Conservation (phyloP, 1,139 yeast species). For the Debaryomycetaceae sp. region DNA sequence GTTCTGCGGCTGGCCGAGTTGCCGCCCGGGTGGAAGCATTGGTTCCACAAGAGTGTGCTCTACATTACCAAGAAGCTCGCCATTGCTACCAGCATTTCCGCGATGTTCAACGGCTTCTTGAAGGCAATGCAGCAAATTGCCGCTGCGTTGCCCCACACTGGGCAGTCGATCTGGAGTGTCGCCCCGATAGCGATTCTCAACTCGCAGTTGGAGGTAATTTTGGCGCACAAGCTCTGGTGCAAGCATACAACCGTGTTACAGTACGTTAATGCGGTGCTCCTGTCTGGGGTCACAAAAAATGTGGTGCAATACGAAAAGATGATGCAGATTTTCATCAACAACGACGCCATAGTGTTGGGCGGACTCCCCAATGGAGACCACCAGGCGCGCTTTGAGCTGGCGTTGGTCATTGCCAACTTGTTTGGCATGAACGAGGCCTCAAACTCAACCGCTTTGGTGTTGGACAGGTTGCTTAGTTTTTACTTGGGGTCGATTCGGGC, state of each 20-base stretch:
- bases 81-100: conserved; percentile 36
- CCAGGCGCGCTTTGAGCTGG: conserved; percentile 38
- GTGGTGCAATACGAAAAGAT: conserved; percentile 47
- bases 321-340: conserved; percentile 62
- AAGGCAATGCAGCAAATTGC: conserved; percentile 16
- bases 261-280: conserved; percentile 33
- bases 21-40: conserved; percentile 13
- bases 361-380: conserved; percentile 21
- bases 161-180: conserved; percentile 32
- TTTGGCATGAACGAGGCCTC: conserved; percentile 42
- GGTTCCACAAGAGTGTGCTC: conserved; percentile 51
- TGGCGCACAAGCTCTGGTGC: conserved; percentile 47
- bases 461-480: conserved; percentile 43
- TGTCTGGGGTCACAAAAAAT: conserved; percentile 30
- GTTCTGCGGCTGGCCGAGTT: not conserved
- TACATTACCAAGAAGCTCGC: conserved; percentile 64
- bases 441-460: conserved; percentile 43
- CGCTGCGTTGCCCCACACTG: conserved; percentile 10
- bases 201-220: conserved; percentile 64
- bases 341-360: conserved; percentile 31
- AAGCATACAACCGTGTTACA: conserved; percentile 27
- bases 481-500: conserved; percentile 62
- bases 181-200: conserved; percentile 50
- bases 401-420: conserved; percentile 41
- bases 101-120: conserved; percentile 27